Evolutionary conservation across 1,139 yeast species (phyloP).

Genomic region (Sugiyamaella paludigena): DNA sequence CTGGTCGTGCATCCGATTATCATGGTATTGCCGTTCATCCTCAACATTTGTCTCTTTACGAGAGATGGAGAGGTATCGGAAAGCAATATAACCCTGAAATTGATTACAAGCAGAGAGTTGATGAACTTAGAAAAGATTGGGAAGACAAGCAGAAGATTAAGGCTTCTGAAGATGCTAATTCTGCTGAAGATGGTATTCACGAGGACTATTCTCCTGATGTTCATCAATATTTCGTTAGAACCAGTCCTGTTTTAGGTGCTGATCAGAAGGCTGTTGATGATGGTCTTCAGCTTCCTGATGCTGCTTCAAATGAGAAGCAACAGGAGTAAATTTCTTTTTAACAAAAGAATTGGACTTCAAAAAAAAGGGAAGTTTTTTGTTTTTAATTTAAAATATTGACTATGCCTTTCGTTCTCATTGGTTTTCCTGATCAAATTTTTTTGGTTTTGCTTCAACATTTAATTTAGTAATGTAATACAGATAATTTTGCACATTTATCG

Average conservation of each 20-base stretch:
- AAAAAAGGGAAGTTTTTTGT: not conserved
- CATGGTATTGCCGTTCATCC: slow-evolving; percentile 42
- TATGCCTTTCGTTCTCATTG: not conserved
- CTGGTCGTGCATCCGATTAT: slow-evolving; percentile 39
- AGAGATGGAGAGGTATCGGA: slow-evolving; percentile 36
- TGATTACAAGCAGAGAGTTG: slow-evolving; percentile 41
- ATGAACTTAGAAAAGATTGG: slow-evolving; percentile 40
- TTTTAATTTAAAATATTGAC: not conserved
- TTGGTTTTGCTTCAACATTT: no score
- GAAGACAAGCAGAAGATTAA: slow-evolving; percentile 36
- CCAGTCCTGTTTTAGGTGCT: slow-evolving; percentile 35
- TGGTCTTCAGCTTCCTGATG: slow-evolving; percentile 28
- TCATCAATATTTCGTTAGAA: slow-evolving; percentile 38
- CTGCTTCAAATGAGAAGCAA: slow-evolving; percentile 18
- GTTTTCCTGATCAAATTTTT: not conserved
- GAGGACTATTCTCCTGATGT: slow-evolving; percentile 29
- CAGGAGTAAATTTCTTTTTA: no score
- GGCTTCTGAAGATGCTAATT: slow-evolving; percentile 25
- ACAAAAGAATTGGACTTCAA: no score
- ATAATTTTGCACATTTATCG: no score
- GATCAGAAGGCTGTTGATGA: slow-evolving; percentile 24
- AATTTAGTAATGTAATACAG: no score
- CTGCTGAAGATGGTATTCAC: slow-evolving; percentile 23
- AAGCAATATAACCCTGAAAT: slow-evolving; percentile 39
- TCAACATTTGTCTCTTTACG: slow-evolving; percentile 39